Conservation (phyloP, 441 rosid species). For the Viola pubescens region DNA sequence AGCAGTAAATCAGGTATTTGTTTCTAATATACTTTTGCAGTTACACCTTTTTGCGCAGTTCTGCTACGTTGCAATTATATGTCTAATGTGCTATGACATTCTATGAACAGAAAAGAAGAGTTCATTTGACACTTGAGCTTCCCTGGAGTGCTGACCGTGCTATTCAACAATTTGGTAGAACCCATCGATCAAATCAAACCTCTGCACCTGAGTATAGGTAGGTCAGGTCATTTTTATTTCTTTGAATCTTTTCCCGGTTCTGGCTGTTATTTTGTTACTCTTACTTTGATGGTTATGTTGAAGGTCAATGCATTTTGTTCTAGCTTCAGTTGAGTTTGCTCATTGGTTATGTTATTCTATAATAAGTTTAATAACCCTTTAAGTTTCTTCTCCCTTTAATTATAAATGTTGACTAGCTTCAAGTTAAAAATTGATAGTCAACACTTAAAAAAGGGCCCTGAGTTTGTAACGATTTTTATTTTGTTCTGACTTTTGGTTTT, state of each 20-base stretch:
- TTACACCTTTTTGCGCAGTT: not conserved
- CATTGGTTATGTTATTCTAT: too few species aligned
- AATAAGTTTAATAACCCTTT: not conserved
- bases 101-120: conserved; percentile 74
- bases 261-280: not conserved
- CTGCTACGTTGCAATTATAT: conserved; percentile 7
- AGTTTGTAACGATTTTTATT: not conserved
- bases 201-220: conserved; percentile 99
- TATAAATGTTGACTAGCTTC: not conserved
- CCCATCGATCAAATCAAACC: conserved; percentile 98
- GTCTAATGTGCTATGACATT: conserved; percentile 13
- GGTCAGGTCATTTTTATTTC: conserved; percentile 14
- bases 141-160: conserved; percentile 99
- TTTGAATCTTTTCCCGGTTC: conserved; percentile 1
- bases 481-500: conserved; percentile 11
- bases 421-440: not conserved
- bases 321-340: too few species aligned
- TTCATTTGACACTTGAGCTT: conserved; percentile 94
- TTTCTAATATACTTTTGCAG: conserved; percentile 8
- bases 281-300: not conserved
- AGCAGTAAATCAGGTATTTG: conserved; percentile 73
- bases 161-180: conserved; percentile 98
- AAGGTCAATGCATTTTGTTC: too few species aligned
- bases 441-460: not conserved
- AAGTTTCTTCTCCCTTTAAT: not conserved